Evolutionary conservation across 2,329 filamentous ascomycete genomes (phyloP).

Genomic region (Coleophoma crateriformis): DNA sequence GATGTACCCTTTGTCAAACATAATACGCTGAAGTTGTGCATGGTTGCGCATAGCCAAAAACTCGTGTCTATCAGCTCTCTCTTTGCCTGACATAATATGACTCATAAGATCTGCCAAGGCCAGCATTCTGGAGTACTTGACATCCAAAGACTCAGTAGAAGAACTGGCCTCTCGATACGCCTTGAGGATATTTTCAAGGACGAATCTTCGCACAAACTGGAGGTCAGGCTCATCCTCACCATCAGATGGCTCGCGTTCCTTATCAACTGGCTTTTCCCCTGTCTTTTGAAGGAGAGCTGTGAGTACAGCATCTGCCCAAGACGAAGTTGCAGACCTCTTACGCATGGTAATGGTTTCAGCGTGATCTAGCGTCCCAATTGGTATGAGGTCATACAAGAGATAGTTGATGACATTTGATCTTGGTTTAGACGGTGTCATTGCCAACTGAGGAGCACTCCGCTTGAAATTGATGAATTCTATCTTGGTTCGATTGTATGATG

Average conservation of each 20-base stretch:
- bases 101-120: constrained; percentile 88
- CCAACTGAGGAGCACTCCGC: constrained; percentile 77
- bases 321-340: constrained; percentile 80
- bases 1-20: constrained; percentile 98
- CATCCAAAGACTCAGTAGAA: constrained; percentile 74
- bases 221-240: constrained; percentile 78
- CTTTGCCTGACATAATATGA: constrained; percentile 79
- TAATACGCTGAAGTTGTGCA: constrained; percentile 82
- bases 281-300: constrained; percentile 87
- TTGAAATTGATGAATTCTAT: constrained; percentile 99
- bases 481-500: constrained; percentile 91
- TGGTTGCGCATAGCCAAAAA: constrained; percentile 51
- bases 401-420: constrained; percentile 92
- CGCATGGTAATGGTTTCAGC: constrained; percentile 72
- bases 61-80: constrained; percentile 46
- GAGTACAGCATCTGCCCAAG: constrained; percentile 79
- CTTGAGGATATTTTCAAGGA: constrained; percentile 86
- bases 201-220: constrained; percentile 88
- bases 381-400: constrained; percentile 74
- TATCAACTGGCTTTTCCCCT: constrained; percentile 64
- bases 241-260: constrained; percentile 50
- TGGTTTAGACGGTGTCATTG: constrained; percentile 83
- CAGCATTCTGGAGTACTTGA: constrained; percentile 83
- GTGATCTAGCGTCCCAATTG: constrained; percentile 56
- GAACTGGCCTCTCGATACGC: constrained; percentile 83